Evolutionary conservation across 768 basidiomycete genomes (phyloP), one percentile per base, ranked within the genome.

Genomic region (Pleurotus ostreatus): DNA sequence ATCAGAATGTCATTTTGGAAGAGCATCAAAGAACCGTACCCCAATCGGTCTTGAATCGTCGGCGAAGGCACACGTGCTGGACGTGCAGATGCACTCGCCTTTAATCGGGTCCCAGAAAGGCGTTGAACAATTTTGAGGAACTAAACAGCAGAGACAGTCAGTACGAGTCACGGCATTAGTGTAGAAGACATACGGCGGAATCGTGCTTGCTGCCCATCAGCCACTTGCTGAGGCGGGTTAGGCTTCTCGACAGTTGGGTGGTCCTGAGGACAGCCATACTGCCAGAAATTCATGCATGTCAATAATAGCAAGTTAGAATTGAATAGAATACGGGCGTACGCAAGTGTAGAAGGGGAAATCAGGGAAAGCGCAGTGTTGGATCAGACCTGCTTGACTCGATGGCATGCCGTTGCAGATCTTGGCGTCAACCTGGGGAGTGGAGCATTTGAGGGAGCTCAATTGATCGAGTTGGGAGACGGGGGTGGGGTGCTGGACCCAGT

Each of bases 321-420:
- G 44, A 56, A 5, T 20, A 18, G 13, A 40, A 18, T 7, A 1
- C 4, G 37, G 15, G 80, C 85, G 47, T 67, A 88, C 86, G 66
- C 88, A 89, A 55, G 88, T 91, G 59, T 71, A 85, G 77, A 88
- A 92, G 2, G 89, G 89, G 74, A 88, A 90, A 65, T 89, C 88
- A 0, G 78, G 56, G 71, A 91, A 91, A 3, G 73, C 66, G 67
- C 89, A 91, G 49, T 79, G 80, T 11, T 71, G 67, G 16, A 89
- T 63, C 13, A 89, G 67, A 4, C 88, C 88, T 1, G 66, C 68
- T 68, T 91, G 82, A 63, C 89, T 88, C 55, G 70, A 68, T 1
- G 85, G 84, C 16, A 92, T 83, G 38, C 90, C 90, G 62, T 92
- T 88, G 72, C 90, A 92, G 57, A 92, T 85, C 65, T 84, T 77